Conservation (phyloP, 2,329 filamentous ascomycete species). For the Neofusicoccum parvum region DNA sequence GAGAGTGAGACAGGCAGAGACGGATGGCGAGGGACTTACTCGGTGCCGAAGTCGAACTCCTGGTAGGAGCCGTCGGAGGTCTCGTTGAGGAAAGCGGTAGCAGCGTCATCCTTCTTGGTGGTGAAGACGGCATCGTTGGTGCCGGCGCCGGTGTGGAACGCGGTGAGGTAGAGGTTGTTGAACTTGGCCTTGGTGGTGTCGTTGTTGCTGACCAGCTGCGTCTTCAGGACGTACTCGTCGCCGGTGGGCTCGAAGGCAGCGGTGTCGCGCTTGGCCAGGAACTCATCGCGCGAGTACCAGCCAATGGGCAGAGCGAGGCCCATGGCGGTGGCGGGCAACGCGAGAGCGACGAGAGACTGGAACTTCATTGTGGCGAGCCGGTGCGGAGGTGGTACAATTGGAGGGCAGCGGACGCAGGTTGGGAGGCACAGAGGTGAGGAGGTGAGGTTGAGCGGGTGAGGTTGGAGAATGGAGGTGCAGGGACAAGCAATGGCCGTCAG, state of each 20-base stretch:
- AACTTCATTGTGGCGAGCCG: slow-evolving; percentile 9
- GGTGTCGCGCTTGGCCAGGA: slow-evolving; percentile 3
- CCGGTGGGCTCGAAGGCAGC: slow-evolving; percentile 7
- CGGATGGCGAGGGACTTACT: neutral
- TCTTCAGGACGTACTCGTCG: slow-evolving; percentile 14
- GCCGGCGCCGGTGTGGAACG: slow-evolving; percentile 23
- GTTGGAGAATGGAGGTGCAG: neutral
- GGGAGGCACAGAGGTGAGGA: neutral
- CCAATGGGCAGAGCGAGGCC: slow-evolving; percentile 16
- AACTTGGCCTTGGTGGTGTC: slow-evolving; percentile 14
- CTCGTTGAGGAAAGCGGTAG: slow-evolving; percentile 21
- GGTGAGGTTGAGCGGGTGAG: neutral
- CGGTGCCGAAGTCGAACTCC: slow-evolving; percentile 22
- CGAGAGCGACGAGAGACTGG: neutral
- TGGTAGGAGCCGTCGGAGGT: slow-evolving; percentile 12
- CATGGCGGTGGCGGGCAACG: slow-evolving; percentile 1
- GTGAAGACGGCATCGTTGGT: slow-evolving; percentile 22
- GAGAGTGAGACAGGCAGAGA: neutral
- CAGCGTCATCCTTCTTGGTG: neutral
- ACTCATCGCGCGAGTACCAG: slow-evolving; percentile 15
- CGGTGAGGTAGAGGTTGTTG: slow-evolving; percentile 21
- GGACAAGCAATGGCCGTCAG: neutral
- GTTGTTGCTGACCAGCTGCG: slow-evolving; percentile 12
- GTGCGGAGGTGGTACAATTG: neutral
- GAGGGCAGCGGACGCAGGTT: neutral